Evolutionary conservation across 805 yeast species (phyloP), one percentile per base, ranked within the genome.

Genomic region (Wickerhamiella musiphila): DNA sequence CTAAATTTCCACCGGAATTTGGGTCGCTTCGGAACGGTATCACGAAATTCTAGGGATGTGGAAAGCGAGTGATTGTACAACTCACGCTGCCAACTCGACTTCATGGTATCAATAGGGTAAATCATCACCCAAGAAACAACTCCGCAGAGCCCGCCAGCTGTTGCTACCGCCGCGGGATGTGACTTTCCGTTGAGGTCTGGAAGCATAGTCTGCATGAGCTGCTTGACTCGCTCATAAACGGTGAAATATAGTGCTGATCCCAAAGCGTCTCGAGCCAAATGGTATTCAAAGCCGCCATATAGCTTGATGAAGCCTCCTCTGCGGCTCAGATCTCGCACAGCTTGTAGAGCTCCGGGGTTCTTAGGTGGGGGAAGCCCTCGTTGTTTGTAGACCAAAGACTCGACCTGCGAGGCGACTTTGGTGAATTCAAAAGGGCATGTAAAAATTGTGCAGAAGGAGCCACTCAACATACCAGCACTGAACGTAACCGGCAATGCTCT

Each of bases 401-500:
- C 73, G 23, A 81, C 66, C 51, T 81, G 93, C 23, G 86, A 76
- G 39, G 75, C 78, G 6, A 79, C 61, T 51, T 81, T 82, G 29
- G 86, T 72, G 53, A 78, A 68, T 51, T 81, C 94, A 49, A 81
- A 81, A 2, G 94, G 94, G 42, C 86, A 76, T 3, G 81, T 64
- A 10, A 77, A 70, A 2, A 62, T 53, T 13, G 57, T 46, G 24
- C 49, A 42, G n/a, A 46, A 39, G 5, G 67, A 67, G 4, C 93
- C 93, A 0, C 90, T 70, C 0, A 68, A 39, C 4, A 66, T 55
- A 4, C 93, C 94, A 1, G 84, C 61, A 30, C 40, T 24, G 33
- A 54, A 49, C 18, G 52, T 42, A 6, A 43, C 44, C 15, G 32
- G 18, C 4, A 31, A n/a, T 14, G 45, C 38, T 28, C 40, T 35